Conservation (phyloP, 1,139 yeast species). For the Chernovozyma sophiae-reginae region DNA sequence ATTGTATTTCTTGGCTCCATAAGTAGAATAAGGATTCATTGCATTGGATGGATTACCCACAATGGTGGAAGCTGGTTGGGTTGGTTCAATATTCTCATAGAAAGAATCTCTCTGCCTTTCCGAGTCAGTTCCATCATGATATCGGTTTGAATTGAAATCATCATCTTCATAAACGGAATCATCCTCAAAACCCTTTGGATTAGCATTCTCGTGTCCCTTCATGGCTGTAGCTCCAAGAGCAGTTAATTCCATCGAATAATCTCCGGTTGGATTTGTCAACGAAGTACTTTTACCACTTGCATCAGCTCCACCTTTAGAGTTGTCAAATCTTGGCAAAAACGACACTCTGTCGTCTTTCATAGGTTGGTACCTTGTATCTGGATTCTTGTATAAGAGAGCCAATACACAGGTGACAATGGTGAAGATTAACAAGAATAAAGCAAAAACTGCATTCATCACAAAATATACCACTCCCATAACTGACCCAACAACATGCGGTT, state of each 20-base stretch:
- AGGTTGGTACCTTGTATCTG: slow-evolving; percentile 94
- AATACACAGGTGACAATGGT: slow-evolving; percentile 83
- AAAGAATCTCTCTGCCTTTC: slow-evolving; percentile 28
- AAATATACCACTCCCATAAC: slow-evolving; percentile 93
- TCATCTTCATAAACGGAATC: slow-evolving; percentile 36
- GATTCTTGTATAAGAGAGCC: slow-evolving; percentile 84
- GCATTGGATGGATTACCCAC: slow-evolving; percentile 41
- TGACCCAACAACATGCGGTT: slow-evolving; percentile 83
- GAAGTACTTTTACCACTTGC: slow-evolving; percentile 20
- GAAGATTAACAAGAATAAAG: slow-evolving; percentile 74
- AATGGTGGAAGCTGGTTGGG: slow-evolving; percentile 42
- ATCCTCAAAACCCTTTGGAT: slow-evolving; percentile 23
- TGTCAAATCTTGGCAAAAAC: slow-evolving; percentile 64
- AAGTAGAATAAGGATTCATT: slow-evolving; percentile 18
- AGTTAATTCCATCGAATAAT: slow-evolving; percentile 64
- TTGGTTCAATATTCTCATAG: slow-evolving; percentile 35
- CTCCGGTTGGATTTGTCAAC: slow-evolving; percentile 10
- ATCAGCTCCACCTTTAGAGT: slow-evolving; percentile 40
- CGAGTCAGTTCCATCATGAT: slow-evolving; percentile 12
- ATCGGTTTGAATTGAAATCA: slow-evolving; percentile 6
- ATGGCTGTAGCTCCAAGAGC: slow-evolving; percentile 88
- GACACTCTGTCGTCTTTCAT: slow-evolving; percentile 96
- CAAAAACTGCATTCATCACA: slow-evolving; percentile 83
- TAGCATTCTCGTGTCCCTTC: slow-evolving; percentile 62
- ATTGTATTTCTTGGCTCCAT: slow-evolving; percentile 1